A percentile compares a stretch with the other conserved stretches of the same genome.
Evolutionary conservation across 2,329 filamentous ascomycete genomes (phyloP).

Genomic region (Cordyceps sp.): DNA sequence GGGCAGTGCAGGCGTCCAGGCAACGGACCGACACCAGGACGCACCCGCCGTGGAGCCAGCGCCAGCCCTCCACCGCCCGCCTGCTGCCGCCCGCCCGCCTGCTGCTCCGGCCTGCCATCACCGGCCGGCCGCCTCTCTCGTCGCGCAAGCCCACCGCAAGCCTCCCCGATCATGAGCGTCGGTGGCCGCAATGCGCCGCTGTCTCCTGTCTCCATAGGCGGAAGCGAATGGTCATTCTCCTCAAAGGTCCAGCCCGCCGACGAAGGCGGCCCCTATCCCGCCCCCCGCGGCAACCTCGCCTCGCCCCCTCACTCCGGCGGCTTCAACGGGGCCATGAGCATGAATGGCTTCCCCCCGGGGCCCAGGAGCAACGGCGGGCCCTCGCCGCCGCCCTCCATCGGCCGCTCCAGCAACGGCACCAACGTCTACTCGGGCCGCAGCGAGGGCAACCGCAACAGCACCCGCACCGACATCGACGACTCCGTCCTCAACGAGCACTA

Average conservation of each 20-base stretch:
- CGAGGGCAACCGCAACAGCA: constrained; percentile 43
- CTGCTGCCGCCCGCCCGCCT: no score
- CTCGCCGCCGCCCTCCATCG: constrained; percentile 79
- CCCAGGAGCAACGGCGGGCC: constrained; percentile 45
- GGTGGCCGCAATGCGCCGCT: constrained; percentile 56
- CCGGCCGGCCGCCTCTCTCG: background rate
- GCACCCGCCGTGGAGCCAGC: constrained; percentile 1
- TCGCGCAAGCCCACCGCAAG: constrained; percentile 5
- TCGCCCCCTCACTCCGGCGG: constrained; percentile 56
- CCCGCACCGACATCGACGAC: constrained; percentile 43
- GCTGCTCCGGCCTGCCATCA: no score
- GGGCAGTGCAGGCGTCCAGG: constrained; percentile 6
- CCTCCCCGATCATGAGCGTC: constrained; percentile 37
- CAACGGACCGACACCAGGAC: constrained; percentile 1
- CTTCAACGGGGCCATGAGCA: constrained; percentile 35
- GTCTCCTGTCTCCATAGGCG: constrained; percentile 69
- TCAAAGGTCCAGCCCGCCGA: constrained; percentile 42
- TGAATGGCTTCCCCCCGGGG: constrained; percentile 42
- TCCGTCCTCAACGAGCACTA: constrained; percentile 65
- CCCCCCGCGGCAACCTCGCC: constrained; percentile 40
- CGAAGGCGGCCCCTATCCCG: constrained; percentile 31
- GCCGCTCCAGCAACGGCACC: constrained; percentile 68
- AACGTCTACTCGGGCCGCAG: constrained; percentile 50
- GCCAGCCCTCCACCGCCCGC: no score
- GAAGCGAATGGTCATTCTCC: constrained; percentile 66